A percentile compares a stretch with the other conserved stretches of the same genome.
Evolutionary conservation across 139 green algal genomes (phyloP).

Genomic region (Raphidocelis subcapitata): DNA sequence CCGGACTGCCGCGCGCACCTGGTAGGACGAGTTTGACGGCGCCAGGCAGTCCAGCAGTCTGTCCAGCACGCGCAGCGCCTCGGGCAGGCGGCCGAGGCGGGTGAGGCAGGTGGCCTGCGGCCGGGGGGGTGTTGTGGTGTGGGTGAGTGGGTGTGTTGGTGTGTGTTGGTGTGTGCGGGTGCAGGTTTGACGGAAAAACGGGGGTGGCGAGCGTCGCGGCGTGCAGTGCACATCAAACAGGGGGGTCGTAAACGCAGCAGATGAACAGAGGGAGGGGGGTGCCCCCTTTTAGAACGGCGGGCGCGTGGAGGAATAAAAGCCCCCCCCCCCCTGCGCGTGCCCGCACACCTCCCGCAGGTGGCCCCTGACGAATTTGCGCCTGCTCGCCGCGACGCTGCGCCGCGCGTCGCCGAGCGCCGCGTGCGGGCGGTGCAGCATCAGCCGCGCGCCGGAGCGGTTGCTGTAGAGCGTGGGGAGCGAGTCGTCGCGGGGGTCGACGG

Average conservation of each 20-base stretch:
- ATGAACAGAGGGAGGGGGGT: too few species aligned
- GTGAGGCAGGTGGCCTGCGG: conserved; percentile 35
- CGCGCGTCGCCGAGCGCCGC: conserved; percentile 20
- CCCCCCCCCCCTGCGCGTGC: too few species aligned
- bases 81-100: conserved; percentile 14
- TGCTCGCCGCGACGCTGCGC: conserved; percentile 6
- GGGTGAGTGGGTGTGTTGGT: too few species aligned
- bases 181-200: too few species aligned
- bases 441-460: conserved; percentile 19
- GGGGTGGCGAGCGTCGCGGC: too few species aligned
- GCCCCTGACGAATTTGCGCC: conserved; percentile 16
- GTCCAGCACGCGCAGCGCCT: conserved; percentile 21
- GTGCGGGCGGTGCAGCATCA: conserved; percentile 8
- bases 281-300: too few species aligned
- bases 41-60: conserved; percentile 9
- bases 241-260: too few species aligned
- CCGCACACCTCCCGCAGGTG: conserved; percentile 24
- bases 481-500: not conserved
- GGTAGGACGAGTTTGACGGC: not conserved
- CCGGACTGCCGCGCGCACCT: too few species aligned
- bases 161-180: too few species aligned
- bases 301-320: too few species aligned
- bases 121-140: too few species aligned
- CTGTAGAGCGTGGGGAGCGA: conserved; percentile 21
- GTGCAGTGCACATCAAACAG: too few species aligned